Base-by-base conservation (phyloP, 805 yeast species). In the Lachancea kluyveri region DNA sequence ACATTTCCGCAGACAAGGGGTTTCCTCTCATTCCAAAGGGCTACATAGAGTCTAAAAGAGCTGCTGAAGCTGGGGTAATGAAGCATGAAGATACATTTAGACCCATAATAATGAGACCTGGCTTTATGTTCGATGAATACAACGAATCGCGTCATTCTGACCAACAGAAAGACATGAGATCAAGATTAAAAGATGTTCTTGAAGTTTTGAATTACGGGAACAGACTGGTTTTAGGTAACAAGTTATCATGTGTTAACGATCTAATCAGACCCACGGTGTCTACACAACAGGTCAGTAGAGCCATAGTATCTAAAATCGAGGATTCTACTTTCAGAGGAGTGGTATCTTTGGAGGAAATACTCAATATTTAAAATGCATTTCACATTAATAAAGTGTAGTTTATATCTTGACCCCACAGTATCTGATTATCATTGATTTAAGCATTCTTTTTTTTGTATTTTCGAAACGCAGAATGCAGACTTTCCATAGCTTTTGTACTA, bases 1-100 rank as follows among this genome's bases (percentile, higher is more conserved):
- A 84, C 48, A 68, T 87, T 2, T 83, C 94, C 0, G 95, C 96
- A 1, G 94, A 84, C 44, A 59, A 65, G 29, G 78, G 79, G 33
- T 71, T 74, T 31, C 86, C 88, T 0, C 57, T 79, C 14, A 59
- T 82, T 5, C 90, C 92, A 1, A 47, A 60, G 1, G 87, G 79
- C 1, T 87, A 87, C 54, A 73, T 87, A 21, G 64, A 68, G 7
- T 75, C 92, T 14, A 87, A 87, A 47, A 62, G 95, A 43, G 75
- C 68, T 37, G 90, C 96, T 0, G 96, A 87, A 52, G 54, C 55
- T 15, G 79, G 73, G 42, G 54, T 75, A 13, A 31, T 54, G 34
- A 52, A 64, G 17, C 60, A 71, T 13, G 59, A 64, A n/a, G 50
- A 56, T 3, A 15, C 35, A 9, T 52, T 52, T 2, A 67, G 90